Evolutionary conservation across 352 stramenopile species (phyloP).

Genomic region (Peronosclerospora sorghi): DNA sequence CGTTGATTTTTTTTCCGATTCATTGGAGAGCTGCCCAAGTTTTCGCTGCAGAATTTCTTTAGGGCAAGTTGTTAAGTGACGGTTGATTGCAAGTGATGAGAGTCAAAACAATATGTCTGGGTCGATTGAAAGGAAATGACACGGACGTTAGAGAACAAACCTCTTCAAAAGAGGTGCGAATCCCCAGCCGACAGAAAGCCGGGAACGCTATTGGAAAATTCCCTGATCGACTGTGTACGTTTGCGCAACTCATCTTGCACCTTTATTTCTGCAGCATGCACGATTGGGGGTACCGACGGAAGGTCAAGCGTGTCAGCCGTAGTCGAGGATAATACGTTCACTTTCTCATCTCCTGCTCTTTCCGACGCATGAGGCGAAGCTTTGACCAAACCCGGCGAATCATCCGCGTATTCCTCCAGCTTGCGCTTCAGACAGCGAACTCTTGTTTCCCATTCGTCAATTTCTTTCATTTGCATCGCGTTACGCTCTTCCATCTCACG

Average conservation of each 20-base stretch:
- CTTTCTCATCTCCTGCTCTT: not conserved
- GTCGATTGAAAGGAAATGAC: no score
- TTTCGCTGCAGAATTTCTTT: no score
- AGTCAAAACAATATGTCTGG: no score
- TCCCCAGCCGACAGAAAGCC: slow-evolving; percentile 18
- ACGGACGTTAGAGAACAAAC: not conserved
- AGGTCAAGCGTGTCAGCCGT: not conserved
- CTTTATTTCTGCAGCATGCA: slow-evolving; percentile 16
- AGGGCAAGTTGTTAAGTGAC: no score
- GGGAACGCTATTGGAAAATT: slow-evolving; percentile 22
- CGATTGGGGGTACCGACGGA: slow-evolving; percentile 12
- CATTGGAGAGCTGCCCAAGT: no score
- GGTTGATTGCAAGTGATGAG: no score
- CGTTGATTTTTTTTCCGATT: no score
- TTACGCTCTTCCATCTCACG: slow-evolving; percentile 35
- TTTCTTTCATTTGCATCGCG: slow-evolving; percentile 14
- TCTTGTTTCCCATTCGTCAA: slow-evolving; percentile 30
- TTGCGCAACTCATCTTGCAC: slow-evolving; percentile 22
- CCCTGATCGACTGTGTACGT: slow-evolving; percentile 16
- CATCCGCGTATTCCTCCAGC: slow-evolving; percentile 18
- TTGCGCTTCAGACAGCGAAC: slow-evolving; percentile 20
- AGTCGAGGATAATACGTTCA: not conserved
- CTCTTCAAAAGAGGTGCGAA: slow-evolving; percentile 6
- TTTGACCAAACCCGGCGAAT: slow-evolving; percentile 3
- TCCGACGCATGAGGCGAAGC: not conserved